Evolutionary conservation across 106 monocot genomes (phyloP).

Genomic region (Dactylorhiza incarnata): DNA sequence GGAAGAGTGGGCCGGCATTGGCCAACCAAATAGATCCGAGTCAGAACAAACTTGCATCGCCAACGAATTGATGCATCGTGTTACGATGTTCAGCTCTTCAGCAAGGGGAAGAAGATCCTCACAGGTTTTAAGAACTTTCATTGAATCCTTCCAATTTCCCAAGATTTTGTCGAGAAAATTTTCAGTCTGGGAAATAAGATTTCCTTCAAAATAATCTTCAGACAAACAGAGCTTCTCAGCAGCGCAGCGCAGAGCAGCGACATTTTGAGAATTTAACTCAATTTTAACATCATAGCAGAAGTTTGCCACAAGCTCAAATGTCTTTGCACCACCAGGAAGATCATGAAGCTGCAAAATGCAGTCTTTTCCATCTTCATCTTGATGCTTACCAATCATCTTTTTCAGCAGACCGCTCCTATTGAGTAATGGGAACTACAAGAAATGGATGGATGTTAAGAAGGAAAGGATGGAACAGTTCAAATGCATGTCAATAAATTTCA

Average conservation of each 20-base stretch:
- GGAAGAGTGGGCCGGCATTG: slow-evolving; percentile 8
- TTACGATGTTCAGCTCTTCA: slow-evolving; percentile 39
- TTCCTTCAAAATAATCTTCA: slow-evolving; percentile 33
- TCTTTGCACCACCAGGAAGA: slow-evolving; percentile 35
- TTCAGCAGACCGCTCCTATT: slow-evolving; percentile 30
- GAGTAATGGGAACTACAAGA: slow-evolving; percentile 35
- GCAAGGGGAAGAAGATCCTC: slow-evolving; percentile 26
- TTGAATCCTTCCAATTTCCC: slow-evolving; percentile 33
- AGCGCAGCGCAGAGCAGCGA: slow-evolving; percentile 28
- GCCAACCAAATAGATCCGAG: slow-evolving; percentile 28
- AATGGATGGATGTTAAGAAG: neutral
- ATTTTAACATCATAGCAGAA: slow-evolving; percentile 42
- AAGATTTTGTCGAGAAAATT: slow-evolving; percentile 29
- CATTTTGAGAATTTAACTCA: slow-evolving; percentile 28
- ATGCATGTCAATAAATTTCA: neutral
- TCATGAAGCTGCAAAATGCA: slow-evolving; percentile 36
- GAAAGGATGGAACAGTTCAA: neutral
- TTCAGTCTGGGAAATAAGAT: slow-evolving; percentile 33
- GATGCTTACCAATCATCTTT: slow-evolving; percentile 30
- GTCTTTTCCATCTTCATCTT: slow-evolving; percentile 16
- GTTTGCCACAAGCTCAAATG: slow-evolving; percentile 40
- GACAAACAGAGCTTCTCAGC: slow-evolving; percentile 37
- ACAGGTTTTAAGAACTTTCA: slow-evolving; percentile 35
- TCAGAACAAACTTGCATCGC: slow-evolving; percentile 30
- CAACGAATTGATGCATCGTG: slow-evolving; percentile 37